Evolutionary conservation across 2,329 filamentous ascomycete genomes (phyloP), one percentile per base, ranked within the genome.

Genomic region (Sordariomycetes sp.): DNA sequence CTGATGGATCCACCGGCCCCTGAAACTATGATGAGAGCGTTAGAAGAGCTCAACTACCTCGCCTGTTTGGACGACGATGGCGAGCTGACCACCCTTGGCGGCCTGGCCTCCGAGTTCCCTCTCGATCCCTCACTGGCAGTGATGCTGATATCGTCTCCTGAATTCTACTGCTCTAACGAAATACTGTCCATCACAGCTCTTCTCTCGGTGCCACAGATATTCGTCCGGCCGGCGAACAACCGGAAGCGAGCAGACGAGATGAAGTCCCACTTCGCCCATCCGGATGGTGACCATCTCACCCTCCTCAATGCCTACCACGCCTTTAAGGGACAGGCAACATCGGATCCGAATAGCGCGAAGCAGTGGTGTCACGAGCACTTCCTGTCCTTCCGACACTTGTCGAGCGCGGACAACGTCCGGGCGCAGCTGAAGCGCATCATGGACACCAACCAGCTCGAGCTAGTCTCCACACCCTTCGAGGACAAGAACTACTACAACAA

Each of bases 161-260:
- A 98, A 53, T 98, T 98, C 61, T 94, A 92, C 65, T 98, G 92
- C 70, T 94, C 88, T 30, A 96, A 96, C 59, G 92, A 98, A 66
- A 92, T 98, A 26, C 72, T 98, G 11, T 96, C 92, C 27, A 83
- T 98, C 48, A 94, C 88, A 2, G 83, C 92, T 2, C 75, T 98
- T 9, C 76, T 98, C 15, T 96, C 90, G 0, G 92, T 96, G 9
- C 92, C 92, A 1, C 86, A 95, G 55, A 77, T 96, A 39, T 98
- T 94, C 54, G 76, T 94, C 20, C 85, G 92, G 8, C 92, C 92
- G 2, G 82, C 84, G 32, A 78, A 75, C 49, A 81, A 85, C 46
- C 79, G 88, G 41, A 93, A 94, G 63, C 82, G 85, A 30, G 92
- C 92, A 30, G 92, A 98, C 55, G 87, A 95, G 58, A 96, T 96